Evolutionary conservation across 805 yeast genomes (phyloP), one percentile per base, ranked within the genome.

Genomic region (Metschnikowia hibisci): DNA sequence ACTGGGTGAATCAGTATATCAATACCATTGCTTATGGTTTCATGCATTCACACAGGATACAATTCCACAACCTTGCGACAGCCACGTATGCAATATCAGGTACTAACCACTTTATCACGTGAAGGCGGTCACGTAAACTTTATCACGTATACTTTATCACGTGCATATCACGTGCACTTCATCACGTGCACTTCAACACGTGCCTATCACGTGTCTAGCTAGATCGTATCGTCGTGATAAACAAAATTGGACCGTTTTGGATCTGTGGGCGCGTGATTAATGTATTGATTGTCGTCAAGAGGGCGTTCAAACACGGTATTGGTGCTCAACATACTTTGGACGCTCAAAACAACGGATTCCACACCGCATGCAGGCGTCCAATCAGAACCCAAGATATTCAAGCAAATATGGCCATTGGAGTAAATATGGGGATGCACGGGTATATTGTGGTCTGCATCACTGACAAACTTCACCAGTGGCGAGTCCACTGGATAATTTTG

Each of bases 401-500:
- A 63, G 56, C 91, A 84, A n/a, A 84, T 84, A 53, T 84, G 90
- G 1, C 90, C 91, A 54, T 84, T 84, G 26, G 83, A 74, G 55
- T 84, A 84, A 3, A 84, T 70, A 55, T 84, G 91, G 0, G 91
- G 91, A 55, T 84, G 89, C 3, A 82, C 52, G 1, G 91, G 91
- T 3, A 84, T 73, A n/a, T 13, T 13, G 27, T 42, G 23, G 13
- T 18, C 15, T 11, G 31, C 46, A n/a, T 29, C 31, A 4, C 5
- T 6, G 14, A 45, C 30, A 27, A 51, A 51, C 9, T 39, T 42
- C n/a, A 51, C 54, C 45, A 46, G 46, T 3, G 54, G 54, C 12
- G 51, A 43, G 16, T 47, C 51, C 32, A 49, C 54, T 7, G 54
- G 54, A 34, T 51, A 51, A 29, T 44, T 50, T 11, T 29, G 35